Evolutionary conservation across 768 basidiomycete genomes (phyloP), one percentile per base, ranked within the genome.

Genomic region (Termitomyces sp.): DNA sequence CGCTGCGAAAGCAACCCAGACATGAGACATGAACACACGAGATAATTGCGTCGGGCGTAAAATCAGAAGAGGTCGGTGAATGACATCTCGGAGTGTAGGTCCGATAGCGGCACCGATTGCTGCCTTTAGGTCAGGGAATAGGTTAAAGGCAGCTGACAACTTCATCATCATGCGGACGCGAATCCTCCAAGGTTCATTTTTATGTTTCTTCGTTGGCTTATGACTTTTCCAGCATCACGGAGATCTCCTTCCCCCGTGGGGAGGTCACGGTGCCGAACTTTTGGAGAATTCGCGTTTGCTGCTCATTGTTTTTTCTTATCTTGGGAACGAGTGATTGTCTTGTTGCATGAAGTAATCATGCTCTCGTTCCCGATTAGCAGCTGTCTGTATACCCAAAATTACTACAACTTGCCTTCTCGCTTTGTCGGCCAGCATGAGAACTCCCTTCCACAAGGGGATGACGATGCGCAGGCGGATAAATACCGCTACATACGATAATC

Each of bases 1-100:
- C 15, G 73, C 50, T 5, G 78, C 83, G 60, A 83, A 82, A 1
- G 65, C 62, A 0, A 61, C 61, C 88, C 87, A 89, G 2, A 88
- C 76, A 51, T 41, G 39, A 8, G 39, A 6, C 39, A 41, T 41
- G 39, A 87, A 85, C 24, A 81, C 64, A 30, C 72, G 74, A 4
- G 84, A 84, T 37, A 88, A 53, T 5, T 67, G 39, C 42, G 47
- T 49, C 5, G 53, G 58, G 24, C 33, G 54, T 4, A 59, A 39
- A 24, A 87, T 64, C 4, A 88, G 65, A 0, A 65, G 66, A 0
- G 87, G 88, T 0, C 65, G 60, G 11, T 53, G 52, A 24, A 73
- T 64, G 27, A 87, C 57, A 2, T 73, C 74, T 6, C 61, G 60
- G 18, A 85, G 33, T 0, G 86, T 86, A 0, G 78, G 85, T 33